These are phyloP conservation scores for Hericium erinaceus DNA, from an alignment of 768 basidiomycete genomes.

Conservation along the genomic window DNA sequence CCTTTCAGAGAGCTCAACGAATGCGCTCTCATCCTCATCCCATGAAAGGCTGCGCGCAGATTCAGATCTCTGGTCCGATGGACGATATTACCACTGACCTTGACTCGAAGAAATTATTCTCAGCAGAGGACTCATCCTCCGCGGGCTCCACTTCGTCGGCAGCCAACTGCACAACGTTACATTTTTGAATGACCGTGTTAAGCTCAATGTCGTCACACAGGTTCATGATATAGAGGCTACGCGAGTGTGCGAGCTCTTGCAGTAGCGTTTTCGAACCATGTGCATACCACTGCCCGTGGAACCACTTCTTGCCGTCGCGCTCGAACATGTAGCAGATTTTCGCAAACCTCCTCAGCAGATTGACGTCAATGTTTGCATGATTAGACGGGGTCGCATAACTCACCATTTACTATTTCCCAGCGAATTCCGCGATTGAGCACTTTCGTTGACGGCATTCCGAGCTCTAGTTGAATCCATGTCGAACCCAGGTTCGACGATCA, in stretches of 20 bases:
- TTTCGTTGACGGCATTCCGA: constrained; percentile 28
- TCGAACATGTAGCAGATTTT: constrained; percentile 59
- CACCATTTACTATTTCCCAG: constrained; percentile 56
- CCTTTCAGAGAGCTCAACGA: constrained; percentile 31
- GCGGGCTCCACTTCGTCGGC: constrained; percentile 35
- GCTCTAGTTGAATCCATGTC: constrained; percentile 35
- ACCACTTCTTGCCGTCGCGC: constrained; percentile 33
- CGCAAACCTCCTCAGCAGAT: constrained; percentile 45
- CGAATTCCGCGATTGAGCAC: constrained; percentile 40
- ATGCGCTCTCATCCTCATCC: constrained; percentile 36
- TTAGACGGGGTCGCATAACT: constrained; percentile 3
- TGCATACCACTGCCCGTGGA: constrained; percentile 65
- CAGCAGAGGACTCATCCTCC: constrained; percentile 31
- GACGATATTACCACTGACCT: constrained; percentile 28
- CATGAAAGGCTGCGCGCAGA: constrained; percentile 27
- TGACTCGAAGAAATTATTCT: constrained; percentile 43
- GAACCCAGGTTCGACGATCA: constrained; percentile 52
- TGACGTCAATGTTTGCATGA: no score
- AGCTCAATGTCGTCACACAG: constrained; percentile 49
- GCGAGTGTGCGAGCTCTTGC: constrained; percentile 58
- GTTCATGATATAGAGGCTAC: constrained; percentile 44
- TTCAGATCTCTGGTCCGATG: no score
- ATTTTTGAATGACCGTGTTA: constrained; percentile 49
- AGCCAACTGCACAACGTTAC: constrained; percentile 36
- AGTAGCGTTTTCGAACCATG: constrained; percentile 60